Conservation (phyloP, 2,329 filamentous ascomycete genomes). For the Colletotrichum acutatum region DNA sequence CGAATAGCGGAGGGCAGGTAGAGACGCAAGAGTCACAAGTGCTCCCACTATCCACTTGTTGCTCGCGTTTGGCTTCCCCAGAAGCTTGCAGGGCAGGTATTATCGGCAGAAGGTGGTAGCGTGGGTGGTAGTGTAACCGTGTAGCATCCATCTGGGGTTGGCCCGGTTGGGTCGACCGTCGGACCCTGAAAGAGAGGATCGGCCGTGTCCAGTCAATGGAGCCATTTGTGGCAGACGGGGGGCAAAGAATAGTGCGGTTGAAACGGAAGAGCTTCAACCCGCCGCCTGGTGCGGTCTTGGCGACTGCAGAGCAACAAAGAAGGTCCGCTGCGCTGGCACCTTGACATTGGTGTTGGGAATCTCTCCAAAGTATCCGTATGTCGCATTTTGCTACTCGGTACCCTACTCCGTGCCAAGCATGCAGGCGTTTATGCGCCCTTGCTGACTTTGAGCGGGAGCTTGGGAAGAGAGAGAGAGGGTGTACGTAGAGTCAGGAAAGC, state of each 20-base stretch:
- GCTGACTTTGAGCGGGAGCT: background rate
- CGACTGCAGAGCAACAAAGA: conserved; percentile 27
- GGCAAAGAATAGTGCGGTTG: conserved; percentile 26
- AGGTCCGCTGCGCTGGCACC: conserved; percentile 31
- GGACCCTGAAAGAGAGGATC: conserved; percentile 34
- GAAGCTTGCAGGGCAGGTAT: conserved; percentile 8
- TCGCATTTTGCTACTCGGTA: background rate
- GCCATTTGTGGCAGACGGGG: conserved; percentile 11
- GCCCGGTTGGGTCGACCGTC: conserved; percentile 30
- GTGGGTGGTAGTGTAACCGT: background rate
- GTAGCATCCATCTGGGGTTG: conserved; percentile 25
- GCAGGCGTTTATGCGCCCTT: background rate
- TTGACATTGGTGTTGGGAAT: conserved; percentile 8
- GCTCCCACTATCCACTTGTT: background rate
- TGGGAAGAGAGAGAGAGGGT: background rate
- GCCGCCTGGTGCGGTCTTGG: conserved; percentile 31
- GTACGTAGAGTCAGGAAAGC: background rate
- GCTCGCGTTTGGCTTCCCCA: background rate
- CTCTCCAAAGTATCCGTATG: background rate
- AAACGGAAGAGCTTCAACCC: conserved; percentile 35
- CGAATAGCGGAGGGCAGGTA: background rate
- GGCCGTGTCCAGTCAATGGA: conserved; percentile 30
- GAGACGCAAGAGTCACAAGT: background rate
- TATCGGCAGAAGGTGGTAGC: conserved; percentile 23
- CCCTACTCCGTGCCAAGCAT: conserved; percentile 6